Evolutionary conservation across 2,329 filamentous ascomycete genomes (phyloP), one percentile per base, ranked within the genome.

Genomic region (Pestalotiopsis sp.): DNA sequence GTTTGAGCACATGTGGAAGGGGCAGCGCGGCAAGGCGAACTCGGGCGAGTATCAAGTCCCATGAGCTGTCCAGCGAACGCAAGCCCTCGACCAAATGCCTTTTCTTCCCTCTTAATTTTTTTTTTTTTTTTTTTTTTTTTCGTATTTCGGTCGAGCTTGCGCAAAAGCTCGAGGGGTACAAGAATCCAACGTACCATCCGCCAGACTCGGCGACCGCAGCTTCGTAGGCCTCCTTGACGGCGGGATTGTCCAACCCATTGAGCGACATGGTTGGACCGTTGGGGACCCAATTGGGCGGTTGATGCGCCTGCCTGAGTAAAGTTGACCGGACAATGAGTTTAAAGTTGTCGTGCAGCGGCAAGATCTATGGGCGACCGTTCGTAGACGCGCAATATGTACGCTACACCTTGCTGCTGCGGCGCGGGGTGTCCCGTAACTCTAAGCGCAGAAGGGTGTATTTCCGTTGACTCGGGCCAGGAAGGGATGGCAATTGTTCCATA

Each of bases 221-320:
- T 78, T 95, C 92, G 82, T 97, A 91, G 76, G 95, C 94, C 83
- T 97, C 93, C 82, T 91, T 89, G 82, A 99, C 88, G 78, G 90
- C 88, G 75, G 88, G 84, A 83, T 90, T 88, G 84, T 98, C 95
- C 83, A 98, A 87, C 73, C 96, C 96, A 90, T 97, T 97, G 82
- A 98, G 87, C 86, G 95, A 98, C 95, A 98, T 98, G 64, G 62
- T 78, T 72, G 62, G 69, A 14, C 65, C 27, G 23, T 61, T 25
- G 31, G 38, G 20, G 23, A 40, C 52, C 17, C 65, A n/a, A 56
- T 63, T 31, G 38, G 58, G 31, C 6, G 52, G 36, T 23, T 66
- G 27, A 31, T 38, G 12, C 36, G 27, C n/a, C n/a, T 62, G 57
- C n/a, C 27, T 59, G 23, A 36, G 57, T 27, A n/a, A 13, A 27